Conservation (phyloP, 129 eudicot species). For the Heracleum sosnowskyi region DNA sequence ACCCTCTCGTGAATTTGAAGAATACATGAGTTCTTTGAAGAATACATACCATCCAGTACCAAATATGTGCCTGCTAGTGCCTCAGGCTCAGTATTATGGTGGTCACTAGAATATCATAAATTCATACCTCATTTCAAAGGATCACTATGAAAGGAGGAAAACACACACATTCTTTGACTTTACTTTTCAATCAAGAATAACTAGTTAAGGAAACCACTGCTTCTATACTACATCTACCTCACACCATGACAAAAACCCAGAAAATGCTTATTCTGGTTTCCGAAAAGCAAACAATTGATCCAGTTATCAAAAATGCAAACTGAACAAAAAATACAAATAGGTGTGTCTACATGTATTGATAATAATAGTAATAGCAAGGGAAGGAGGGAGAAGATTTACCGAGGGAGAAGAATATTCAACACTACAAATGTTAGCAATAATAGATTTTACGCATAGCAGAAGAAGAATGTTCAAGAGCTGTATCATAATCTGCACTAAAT, state of each 20-base stretch:
- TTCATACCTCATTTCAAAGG: neutral
- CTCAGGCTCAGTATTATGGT: too few relatives aligned
- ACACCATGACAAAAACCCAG: neutral
- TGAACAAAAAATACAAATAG: neutral
- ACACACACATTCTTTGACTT: neutral
- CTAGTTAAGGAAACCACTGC: neutral
- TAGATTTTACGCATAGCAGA: neutral
- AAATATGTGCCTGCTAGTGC: too few relatives aligned
- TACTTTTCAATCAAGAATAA: neutral
- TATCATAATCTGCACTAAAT: neutral
- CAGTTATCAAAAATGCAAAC: neutral
- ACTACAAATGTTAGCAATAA: neutral
- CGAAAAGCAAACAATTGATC: neutral
- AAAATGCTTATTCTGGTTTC: neutral
- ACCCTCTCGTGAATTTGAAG: too few relatives aligned
- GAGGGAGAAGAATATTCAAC: neutral
- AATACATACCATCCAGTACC: neutral
- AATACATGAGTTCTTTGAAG: too few relatives aligned
- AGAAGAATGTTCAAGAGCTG: neutral
- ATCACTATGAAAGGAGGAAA: neutral
- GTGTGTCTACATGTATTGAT: neutral
- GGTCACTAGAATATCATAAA: too few relatives aligned
- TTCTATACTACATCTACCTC: neutral
- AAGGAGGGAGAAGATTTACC: neutral
- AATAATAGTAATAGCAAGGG: neutral